phyloP scores from a whole-genome alignment of 2,329 filamentous ascomycete species.

The Chaetomium strumarium region DNA sequence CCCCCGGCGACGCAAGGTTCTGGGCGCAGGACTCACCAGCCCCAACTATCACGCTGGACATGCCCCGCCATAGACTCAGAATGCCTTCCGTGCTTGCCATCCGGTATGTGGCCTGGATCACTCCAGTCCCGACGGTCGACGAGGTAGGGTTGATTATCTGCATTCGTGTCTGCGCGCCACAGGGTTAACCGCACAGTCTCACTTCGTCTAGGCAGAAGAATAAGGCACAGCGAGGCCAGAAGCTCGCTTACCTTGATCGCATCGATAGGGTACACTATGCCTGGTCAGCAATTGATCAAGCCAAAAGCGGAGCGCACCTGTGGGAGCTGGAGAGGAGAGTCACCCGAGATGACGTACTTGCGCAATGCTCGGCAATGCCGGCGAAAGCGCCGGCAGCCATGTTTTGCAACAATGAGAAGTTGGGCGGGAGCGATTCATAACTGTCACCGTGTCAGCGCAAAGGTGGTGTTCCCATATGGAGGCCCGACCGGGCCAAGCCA shows the following conservation, averaged over 20 bases:
- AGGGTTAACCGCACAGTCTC: constrained; percentile 16
- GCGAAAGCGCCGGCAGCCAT: constrained; percentile 96
- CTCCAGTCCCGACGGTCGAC: constrained; percentile 76
- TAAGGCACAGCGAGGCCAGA: background rate
- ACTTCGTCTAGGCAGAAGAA: background rate
- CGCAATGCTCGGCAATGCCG: constrained; percentile 64
- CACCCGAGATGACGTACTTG: constrained; percentile 18
- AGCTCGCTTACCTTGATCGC: constrained; percentile 72
- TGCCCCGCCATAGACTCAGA: constrained; percentile 87
- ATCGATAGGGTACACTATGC: constrained; percentile 88
- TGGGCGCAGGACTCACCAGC: constrained; percentile 60
- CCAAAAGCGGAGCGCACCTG: constrained; percentile 40
- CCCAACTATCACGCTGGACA: constrained; percentile 93
- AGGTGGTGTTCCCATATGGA: background rate
- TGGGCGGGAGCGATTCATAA: constrained; percentile 91
- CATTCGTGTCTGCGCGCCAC: constrained; percentile 74
- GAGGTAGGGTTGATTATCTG: constrained; percentile 85
- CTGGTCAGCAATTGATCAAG: constrained; percentile 15
- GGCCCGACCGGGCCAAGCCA: background rate
- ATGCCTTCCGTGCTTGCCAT: constrained; percentile 88
- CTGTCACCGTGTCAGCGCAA: constrained; percentile 33
- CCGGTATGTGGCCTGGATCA: constrained; percentile 86
- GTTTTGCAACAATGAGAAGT: constrained; percentile 90
- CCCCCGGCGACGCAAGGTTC: background rate
- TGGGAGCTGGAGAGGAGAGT: background rate